Conservation (phyloP, 768 basidiomycete species). For the Naganishia antarctica region DNA sequence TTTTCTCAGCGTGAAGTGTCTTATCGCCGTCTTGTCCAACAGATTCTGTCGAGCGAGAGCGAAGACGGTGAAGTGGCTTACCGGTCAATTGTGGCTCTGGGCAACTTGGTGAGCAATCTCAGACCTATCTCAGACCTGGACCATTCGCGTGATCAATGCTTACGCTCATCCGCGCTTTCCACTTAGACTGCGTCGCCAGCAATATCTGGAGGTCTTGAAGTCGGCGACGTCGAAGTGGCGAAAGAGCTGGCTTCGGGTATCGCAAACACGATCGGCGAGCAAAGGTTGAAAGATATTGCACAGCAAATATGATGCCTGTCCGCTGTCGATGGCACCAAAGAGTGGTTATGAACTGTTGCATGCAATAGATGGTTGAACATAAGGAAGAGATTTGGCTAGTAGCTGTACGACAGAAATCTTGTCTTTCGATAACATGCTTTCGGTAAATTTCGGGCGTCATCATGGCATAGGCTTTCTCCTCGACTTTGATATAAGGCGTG, state of each 20-base stretch:
- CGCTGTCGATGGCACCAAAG: too few species aligned
- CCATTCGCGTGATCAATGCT: too few species aligned
- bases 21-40: not conserved
- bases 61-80: slow-evolving; percentile 44
- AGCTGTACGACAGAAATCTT: too few species aligned
- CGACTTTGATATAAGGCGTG: too few species aligned
- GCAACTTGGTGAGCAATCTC: slow-evolving; percentile 39
- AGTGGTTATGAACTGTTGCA: too few species aligned
- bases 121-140: not conserved
- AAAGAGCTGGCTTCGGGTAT: slow-evolving; percentile 32
- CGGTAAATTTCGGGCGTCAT: too few species aligned
- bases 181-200: slow-evolving; percentile 35
- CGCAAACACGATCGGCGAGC: slow-evolving; percentile 37
- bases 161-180: not conserved
- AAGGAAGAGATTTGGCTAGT: too few species aligned
- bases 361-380: too few species aligned
- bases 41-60: slow-evolving; percentile 44
- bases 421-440: too few species aligned
- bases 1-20: too few species aligned
- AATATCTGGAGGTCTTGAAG: slow-evolving; percentile 36
- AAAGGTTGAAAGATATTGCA: slow-evolving; percentile 40
- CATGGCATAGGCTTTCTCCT: too few species aligned
- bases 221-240: slow-evolving; percentile 34
- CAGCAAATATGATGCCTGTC: slow-evolving; percentile 5
- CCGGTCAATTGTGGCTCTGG: slow-evolving; percentile 42